Conservation (phyloP, 2,329 filamentous ascomycete species). For the Fusarium newnesense region DNA sequence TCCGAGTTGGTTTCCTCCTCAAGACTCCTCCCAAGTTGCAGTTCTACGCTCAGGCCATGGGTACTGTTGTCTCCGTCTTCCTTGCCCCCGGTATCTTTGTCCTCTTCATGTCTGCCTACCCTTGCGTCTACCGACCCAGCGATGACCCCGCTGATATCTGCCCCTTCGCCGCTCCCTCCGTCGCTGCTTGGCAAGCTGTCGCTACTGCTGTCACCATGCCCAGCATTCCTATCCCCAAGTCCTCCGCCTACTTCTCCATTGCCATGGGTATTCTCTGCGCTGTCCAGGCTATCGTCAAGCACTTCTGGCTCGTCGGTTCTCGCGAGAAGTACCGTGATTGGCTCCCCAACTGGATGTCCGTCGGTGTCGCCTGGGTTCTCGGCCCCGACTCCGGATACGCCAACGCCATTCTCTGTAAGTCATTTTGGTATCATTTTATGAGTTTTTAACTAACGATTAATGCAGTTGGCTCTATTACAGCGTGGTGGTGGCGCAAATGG, state of each 20-base stretch:
- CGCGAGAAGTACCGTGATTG: conserved; percentile 66
- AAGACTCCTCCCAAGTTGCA: conserved; percentile 72
- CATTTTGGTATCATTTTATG: neutral
- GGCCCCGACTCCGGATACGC: conserved; percentile 63
- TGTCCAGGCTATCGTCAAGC: conserved; percentile 62
- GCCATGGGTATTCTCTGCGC: conserved; percentile 62
- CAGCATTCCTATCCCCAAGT: conserved; percentile 64
- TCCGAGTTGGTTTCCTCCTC: conserved; percentile 75
- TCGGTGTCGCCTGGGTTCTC: conserved; percentile 69
- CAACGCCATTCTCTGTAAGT: conserved; percentile 61
- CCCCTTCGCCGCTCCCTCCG: conserved; percentile 70
- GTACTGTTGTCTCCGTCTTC: conserved; percentile 72
- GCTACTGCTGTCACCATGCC: conserved; percentile 69
- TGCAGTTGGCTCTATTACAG: conserved; percentile 59
- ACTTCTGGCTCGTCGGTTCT: conserved; percentile 62
- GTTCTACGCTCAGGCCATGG: conserved; percentile 72
- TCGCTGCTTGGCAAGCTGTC: conserved; percentile 73
- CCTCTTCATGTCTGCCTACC: conserved; percentile 74
- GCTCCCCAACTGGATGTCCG: conserved; percentile 71
- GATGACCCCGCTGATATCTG: conserved; percentile 55
- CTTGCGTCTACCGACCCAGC: conserved; percentile 68
- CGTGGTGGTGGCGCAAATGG: conserved; percentile 65
- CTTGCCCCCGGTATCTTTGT: conserved; percentile 74
- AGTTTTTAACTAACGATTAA: neutral
- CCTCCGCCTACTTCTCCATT: conserved; percentile 66